A percentile compares a stretch with the other conserved stretches of the same genome.
phyloP scores from a whole-genome alignment of 2,329 filamentous ascomycete genomes.

The Cladophialophora yegresii region DNA sequence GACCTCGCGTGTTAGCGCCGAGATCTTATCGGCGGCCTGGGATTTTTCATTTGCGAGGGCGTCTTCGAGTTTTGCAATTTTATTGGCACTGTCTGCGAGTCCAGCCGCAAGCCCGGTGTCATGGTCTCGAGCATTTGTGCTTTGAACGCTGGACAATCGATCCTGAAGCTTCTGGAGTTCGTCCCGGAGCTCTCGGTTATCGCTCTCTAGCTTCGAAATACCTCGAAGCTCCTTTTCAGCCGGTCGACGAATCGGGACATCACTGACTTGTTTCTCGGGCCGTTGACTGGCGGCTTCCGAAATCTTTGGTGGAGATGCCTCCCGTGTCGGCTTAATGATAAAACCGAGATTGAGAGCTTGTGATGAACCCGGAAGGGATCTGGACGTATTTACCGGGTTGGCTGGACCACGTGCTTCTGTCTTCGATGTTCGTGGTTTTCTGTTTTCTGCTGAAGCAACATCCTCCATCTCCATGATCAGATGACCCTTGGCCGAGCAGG shows the following conservation, averaged over 20 bases:
- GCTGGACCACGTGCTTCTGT: not conserved
- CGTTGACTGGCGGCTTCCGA: not conserved
- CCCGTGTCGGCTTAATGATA: not conserved
- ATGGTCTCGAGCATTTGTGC: not conserved
- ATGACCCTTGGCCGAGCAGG: not conserved
- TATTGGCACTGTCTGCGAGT: not conserved
- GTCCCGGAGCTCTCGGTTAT: not conserved
- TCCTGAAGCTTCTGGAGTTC: not conserved
- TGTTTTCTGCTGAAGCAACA: not conserved
- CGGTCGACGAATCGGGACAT: not conserved
- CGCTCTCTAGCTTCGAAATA: not conserved
- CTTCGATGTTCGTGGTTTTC: not conserved
- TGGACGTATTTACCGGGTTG: not conserved
- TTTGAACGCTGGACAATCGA: conserved; percentile 3
- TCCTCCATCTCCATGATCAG: conserved; percentile 3
- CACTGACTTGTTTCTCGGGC: conserved; percentile 1
- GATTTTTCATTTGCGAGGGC: conserved; percentile 1
- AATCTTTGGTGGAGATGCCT: not conserved
- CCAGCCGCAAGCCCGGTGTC: not conserved
- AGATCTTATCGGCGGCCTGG: not conserved
- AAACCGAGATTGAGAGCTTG: conserved; percentile 1
- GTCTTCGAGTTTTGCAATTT: conserved; percentile 4
- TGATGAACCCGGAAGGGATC: not conserved
- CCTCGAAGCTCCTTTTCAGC: not conserved
- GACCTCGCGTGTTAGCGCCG: not conserved